phyloP scores from a whole-genome alignment of 2,329 filamentous ascomycete species.

The Hymenoscyphus fructigenus region DNA sequence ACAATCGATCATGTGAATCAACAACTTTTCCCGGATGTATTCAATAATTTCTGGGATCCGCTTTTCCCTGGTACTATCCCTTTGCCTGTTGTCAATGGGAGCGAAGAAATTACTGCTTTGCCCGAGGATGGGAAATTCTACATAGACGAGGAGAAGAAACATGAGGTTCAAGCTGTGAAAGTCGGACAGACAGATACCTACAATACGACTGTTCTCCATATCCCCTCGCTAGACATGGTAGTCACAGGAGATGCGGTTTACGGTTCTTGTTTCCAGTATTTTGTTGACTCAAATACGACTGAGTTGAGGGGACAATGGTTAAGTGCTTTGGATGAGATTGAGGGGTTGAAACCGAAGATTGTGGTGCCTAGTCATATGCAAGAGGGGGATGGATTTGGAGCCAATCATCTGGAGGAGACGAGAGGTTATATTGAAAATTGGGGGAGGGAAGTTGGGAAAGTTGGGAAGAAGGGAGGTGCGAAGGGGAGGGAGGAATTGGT shows the following conservation, averaged over 20 bases:
- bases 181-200: slow-evolving; percentile 29
- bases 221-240: slow-evolving; percentile 38
- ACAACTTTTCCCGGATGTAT: slow-evolving; percentile 21
- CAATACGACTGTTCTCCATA: slow-evolving; percentile 38
- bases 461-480: background rate
- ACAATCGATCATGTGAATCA: slow-evolving; percentile 15
- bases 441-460: background rate
- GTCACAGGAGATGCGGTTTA: slow-evolving; percentile 43
- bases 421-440: slow-evolving; percentile 1
- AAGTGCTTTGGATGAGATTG: background rate
- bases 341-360: background rate
- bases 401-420: slow-evolving; percentile 1
- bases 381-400: background rate
- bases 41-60: slow-evolving; percentile 25
- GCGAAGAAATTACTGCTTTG: slow-evolving; percentile 23
- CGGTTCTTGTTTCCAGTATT: slow-evolving; percentile 39
- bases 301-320: background rate
- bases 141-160: slow-evolving; percentile 22
- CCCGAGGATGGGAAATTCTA: slow-evolving; percentile 20
- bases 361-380: slow-evolving; percentile 1
- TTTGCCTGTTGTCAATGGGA: slow-evolving; percentile 10
- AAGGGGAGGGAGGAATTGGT: background rate
- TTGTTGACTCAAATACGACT: slow-evolving; percentile 38
- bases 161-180: slow-evolving; percentile 25
- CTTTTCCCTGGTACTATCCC: slow-evolving; percentile 33